phyloP scores from a whole-genome alignment of 2,329 filamentous ascomycete genomes.

The Calonectria pseudoreteaudii region DNA sequence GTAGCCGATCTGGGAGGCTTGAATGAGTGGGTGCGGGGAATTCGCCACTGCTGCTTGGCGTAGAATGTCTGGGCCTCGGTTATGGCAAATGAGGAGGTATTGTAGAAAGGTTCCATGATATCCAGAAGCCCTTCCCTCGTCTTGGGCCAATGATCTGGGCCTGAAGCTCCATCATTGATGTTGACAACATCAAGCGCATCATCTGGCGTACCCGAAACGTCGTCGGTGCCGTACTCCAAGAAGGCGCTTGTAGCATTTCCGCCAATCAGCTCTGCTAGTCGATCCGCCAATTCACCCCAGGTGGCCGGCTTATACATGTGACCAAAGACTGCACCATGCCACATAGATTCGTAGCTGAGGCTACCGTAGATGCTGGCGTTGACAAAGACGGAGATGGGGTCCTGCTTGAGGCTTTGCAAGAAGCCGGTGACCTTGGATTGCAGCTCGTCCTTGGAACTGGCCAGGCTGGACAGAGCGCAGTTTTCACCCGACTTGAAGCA shows the following conservation, averaged over 20 bases:
- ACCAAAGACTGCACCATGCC: slow-evolving; percentile 52
- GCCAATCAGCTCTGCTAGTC: slow-evolving; percentile 48
- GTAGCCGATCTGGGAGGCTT: slow-evolving; percentile 45
- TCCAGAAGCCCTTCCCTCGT: slow-evolving; percentile 48
- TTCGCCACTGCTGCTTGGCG: slow-evolving; percentile 45
- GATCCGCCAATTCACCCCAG: slow-evolving; percentile 52
- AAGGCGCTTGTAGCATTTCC: slow-evolving; percentile 55
- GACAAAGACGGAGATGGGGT: slow-evolving; percentile 57
- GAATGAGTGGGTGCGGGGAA: slow-evolving; percentile 46
- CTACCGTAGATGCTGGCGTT: slow-evolving; percentile 54
- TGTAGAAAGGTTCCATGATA: slow-evolving; percentile 48
- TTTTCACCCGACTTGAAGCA: slow-evolving; percentile 56
- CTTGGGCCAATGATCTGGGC: slow-evolving; percentile 46
- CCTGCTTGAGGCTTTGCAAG: slow-evolving; percentile 47
- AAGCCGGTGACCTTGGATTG: slow-evolving; percentile 47
- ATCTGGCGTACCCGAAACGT: slow-evolving; percentile 25
- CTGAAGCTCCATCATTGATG: slow-evolving; percentile 44
- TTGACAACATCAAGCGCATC: slow-evolving; percentile 43
- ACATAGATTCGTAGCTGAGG: slow-evolving; percentile 51
- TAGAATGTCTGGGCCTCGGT: slow-evolving; percentile 21
- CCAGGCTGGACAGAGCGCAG: slow-evolving; percentile 55
- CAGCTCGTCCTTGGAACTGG: slow-evolving; percentile 50
- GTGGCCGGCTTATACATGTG: slow-evolving; percentile 52
- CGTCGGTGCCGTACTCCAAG: slow-evolving; percentile 46
- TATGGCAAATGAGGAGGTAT: slow-evolving; percentile 47